Base-by-base conservation (phyloP, 192 early-diverging fungal genomes). In the Umbelopsis sp. region DNA sequence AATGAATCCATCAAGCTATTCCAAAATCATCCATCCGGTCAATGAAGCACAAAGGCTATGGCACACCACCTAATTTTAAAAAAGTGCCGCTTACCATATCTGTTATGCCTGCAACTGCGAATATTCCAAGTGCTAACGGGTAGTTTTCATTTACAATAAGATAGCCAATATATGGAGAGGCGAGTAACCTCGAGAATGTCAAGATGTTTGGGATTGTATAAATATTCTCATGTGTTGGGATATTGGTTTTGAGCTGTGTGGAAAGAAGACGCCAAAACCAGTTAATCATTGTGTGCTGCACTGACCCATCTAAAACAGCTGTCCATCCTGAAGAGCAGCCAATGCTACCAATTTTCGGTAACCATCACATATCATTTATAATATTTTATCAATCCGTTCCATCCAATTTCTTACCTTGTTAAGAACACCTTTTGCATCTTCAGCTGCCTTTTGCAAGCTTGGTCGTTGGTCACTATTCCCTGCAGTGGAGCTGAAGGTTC, bases 161-260 rank as follows among this genome's bases (percentile, higher is more conserved):
- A 73, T 94, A 92, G 36, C 97, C 97, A 69, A 99, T 93, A 41
- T 92, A 86, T 6, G 97, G 97, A 21, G 95, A 87, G 16, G 91
- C 75, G 21, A 90, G 52, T 25, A 99, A 83, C 20, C 97, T 88
- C 8, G 89, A 79, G 71, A 94, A 77, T 4, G 97, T 97, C 67
- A 99, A 77, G 10, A 89, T 80, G 76, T 99, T 99, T 3, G 97
- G 96, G 24, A 97, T 78, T 2, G 94, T 99, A 74, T 92, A 90
- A 47, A 99, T 95, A 69, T 94, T 91, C 77, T 98, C 95, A 43
- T 69, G 54, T 7, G 71, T 72, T 17, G 71, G 71, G 16, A 72
- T 72, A 43, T 44, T 43, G 29, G 56, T 44, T 31, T 72, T 72
- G 9, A 72, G n/a, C 71, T 72, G 11, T 31, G n/a, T 31, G 20